Base-by-base conservation (phyloP, 2,329 filamentous ascomycete genomes). In the Aspergillus costaricaensis region DNA sequence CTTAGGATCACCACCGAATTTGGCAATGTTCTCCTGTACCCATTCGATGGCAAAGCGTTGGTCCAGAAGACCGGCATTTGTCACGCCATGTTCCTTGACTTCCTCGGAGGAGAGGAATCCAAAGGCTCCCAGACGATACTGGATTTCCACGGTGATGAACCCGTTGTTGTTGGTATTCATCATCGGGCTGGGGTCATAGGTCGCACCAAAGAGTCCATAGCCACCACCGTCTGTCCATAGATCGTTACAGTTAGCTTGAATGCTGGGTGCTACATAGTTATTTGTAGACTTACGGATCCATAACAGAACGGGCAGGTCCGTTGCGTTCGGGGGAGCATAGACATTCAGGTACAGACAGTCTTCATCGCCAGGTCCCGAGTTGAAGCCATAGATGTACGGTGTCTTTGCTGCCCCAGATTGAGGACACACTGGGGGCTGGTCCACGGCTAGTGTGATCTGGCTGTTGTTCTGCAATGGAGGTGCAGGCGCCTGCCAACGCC, bases 81-180 rank as follows among this genome's bases (percentile, higher is more conserved):
- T 23, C 8, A 21, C 30, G 1, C 60, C 60, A 1, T 56, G 56
- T 3, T 32, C 69, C 49, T 81, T 79, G 19, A 88, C 79, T 41
- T 81, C 78, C 41, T 84, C 79, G 43, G 85, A 82, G 0, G 85
- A 81, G 4, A 66, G 51, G 17, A 64, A 66, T 2, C 64, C 64
- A 47, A 66, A 65, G 10, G 64, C 64, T 14, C 62, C 62, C 6
- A 66, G 57, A 15, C 82, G 70, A 63, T 84, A 85, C 62, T 85
- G 80, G 41, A 84, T 81, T 2, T 77, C 69, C 19, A 85, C 80
- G 14, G 70, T 76, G 41, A 85, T 69, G 57, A 84, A 84, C 3
- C 70, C 72, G 59, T 83, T 79, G n/a, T 76, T 70, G 62, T 82
- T 83, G 4, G 77, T 77, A 41, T 80, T 79, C 51, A 84, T 81